Base-by-base conservation (phyloP, 345 rosid species). In the Laguncularia racemosa region DNA sequence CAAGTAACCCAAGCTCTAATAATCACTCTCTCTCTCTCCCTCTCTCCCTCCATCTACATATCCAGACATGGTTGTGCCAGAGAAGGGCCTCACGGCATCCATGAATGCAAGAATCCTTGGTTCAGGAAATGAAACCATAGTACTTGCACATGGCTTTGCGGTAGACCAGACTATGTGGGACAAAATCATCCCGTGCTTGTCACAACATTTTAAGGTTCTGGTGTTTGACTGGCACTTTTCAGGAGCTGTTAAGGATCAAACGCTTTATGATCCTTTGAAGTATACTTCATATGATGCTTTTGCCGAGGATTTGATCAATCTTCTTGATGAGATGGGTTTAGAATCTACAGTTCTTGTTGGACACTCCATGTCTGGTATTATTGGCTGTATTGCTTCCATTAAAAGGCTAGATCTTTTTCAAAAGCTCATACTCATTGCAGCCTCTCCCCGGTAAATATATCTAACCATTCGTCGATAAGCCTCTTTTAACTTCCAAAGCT, bases 181-280 rank as follows among this genome's bases (percentile, higher is more conserved):
- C 70, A 59, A 66, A 58, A 59, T 66, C 19, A 47, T 17, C 21
- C 71, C 65, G 7, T 43, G 16, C 52, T 17, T 59, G 51, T 53
- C 57, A 26, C 54, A 48, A 56, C 49, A 17, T 44, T 60, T 48
- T 60, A 64, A 23, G 44, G 65, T 67, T 40, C 56, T 67, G 38
- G 15, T 61, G 56, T 67, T 60, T 51, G 71, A 67, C 65, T 67
- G 71, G 71, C 44, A 18, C 71, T 67, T 67, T 46, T 47, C 65
- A 16, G 71, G 71, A 4, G 53, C 71, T 3, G 57, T 67, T 16
- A 13, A 40, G 13, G 71, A 59, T 20, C 44, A 10, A 18, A 26
- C 13, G 46, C 56, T 60, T 33, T 67, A 52, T 11, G 57, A 67
- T 56, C 71, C 65, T 2, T 45, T 10, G 1, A 67, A 33, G 56